These are phyloP conservation scores for Plenodomus tracheiphilus DNA, from an alignment of 2,329 filamentous ascomycete genomes.

Conservation along the genomic window DNA sequence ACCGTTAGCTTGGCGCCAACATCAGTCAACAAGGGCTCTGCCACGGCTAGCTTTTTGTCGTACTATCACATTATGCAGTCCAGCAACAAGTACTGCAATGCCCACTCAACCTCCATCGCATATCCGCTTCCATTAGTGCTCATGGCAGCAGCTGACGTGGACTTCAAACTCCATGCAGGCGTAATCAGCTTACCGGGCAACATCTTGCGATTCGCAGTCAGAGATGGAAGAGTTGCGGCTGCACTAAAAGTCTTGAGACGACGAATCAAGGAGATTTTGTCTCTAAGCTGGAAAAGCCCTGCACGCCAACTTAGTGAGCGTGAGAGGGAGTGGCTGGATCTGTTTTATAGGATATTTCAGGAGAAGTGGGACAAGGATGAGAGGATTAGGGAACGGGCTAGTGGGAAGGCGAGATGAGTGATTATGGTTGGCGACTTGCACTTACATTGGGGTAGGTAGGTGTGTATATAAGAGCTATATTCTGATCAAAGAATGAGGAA, in stretches of 20 bases:
- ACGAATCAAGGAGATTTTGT: slow-evolving; percentile 75
- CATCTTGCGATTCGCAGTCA: slow-evolving; percentile 77
- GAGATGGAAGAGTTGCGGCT: slow-evolving; percentile 88
- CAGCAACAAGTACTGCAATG: slow-evolving; percentile 79
- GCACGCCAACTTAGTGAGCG: slow-evolving; percentile 44
- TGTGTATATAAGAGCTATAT: no score
- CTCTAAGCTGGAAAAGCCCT: slow-evolving; percentile 65
- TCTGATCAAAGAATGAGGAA: no score
- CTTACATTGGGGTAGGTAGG: no score
- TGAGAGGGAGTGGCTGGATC: slow-evolving; percentile 49
- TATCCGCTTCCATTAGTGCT: slow-evolving; percentile 74
- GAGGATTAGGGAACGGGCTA: slow-evolving; percentile 32
- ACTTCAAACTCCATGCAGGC: slow-evolving; percentile 88
- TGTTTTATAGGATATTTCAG: slow-evolving; percentile 36
- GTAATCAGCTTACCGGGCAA: slow-evolving; percentile 87
- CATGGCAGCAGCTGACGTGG: slow-evolving; percentile 78
- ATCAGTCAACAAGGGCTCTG: slow-evolving; percentile 77
- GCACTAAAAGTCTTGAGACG: slow-evolving; percentile 81
- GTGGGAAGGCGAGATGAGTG: slow-evolving; percentile 31
- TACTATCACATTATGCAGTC: slow-evolving; percentile 99
- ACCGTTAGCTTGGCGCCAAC: slow-evolving; percentile 83
- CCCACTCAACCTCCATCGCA: slow-evolving; percentile 70
- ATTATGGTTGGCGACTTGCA: not conserved
- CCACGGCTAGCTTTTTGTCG: slow-evolving; percentile 73
- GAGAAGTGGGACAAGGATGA: slow-evolving; percentile 39